Evolutionary conservation across 768 basidiomycete genomes (phyloP).

Genomic region (Pleurotus giganteus): DNA sequence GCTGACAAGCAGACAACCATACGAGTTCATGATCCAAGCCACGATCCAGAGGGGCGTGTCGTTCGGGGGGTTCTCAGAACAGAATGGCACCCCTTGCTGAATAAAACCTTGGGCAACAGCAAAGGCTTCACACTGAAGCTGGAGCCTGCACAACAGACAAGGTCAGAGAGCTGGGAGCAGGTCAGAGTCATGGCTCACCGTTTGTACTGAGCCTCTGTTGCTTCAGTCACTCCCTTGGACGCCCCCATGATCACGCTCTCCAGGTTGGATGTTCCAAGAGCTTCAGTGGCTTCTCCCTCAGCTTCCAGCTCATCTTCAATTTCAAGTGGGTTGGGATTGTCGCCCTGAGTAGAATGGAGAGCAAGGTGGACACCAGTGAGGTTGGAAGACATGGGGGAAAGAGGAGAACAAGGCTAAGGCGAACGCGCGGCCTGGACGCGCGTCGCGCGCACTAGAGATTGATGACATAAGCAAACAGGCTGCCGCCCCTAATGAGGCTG

Average conservation of each 20-base stretch:
- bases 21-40: constrained; percentile 27
- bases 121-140: constrained; percentile 17
- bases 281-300: not conserved
- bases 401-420: not conserved
- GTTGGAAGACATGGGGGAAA: not conserved
- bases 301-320: not conserved
- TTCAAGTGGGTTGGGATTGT: not conserved
- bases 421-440: too few relatives aligned
- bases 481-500: too few relatives aligned
- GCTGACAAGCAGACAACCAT: not conserved
- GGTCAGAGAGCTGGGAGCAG: not conserved
- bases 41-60: constrained; percentile 21
- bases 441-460: too few relatives aligned
- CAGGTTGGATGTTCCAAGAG: not conserved
- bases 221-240: constrained; percentile 29
- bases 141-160: constrained; percentile 13
- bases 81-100: constrained; percentile 14
- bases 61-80: constrained; percentile 13
- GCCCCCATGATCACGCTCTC: constrained; percentile 18
- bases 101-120: constrained; percentile 16
- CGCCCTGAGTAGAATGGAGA: not conserved
- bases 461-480: too few relatives aligned
- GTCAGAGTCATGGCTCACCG: constrained; percentile 17
- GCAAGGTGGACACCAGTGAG: not conserved
- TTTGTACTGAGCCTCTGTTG: constrained; percentile 25